Evolutionary conservation across 768 basidiomycete genomes (phyloP).

Genomic region (Scleroderma citrinum): DNA sequence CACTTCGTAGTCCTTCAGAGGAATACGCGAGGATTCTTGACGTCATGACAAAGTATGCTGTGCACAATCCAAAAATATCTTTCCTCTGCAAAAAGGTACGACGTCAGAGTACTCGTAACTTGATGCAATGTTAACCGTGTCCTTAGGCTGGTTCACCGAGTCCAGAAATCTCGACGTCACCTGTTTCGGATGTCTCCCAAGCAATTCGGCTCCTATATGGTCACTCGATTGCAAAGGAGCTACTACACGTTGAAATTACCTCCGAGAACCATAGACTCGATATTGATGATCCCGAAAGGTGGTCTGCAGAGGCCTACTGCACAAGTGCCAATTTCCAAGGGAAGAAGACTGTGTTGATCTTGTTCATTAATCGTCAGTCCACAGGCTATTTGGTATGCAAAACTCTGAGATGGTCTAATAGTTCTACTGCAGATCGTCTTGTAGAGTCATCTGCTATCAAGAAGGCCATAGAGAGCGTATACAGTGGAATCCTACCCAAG

Average conservation of each 20-base stretch:
- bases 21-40: constrained; percentile 91
- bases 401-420: not conserved
- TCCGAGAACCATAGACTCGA: constrained; percentile 27
- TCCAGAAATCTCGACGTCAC: constrained; percentile 80
- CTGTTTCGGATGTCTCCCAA: constrained; percentile 54
- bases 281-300: constrained; percentile 39
- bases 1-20: constrained; percentile 78
- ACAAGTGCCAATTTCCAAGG: constrained; percentile 87
- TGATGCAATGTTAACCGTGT: constrained; percentile 3
- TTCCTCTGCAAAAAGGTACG: constrained; percentile 89
- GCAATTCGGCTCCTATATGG: constrained; percentile 82
- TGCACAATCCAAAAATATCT: constrained; percentile 85
- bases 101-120: not conserved
- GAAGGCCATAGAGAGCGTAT: constrained; percentile 80
- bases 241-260: constrained; percentile 44
- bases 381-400: not conserved
- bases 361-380: constrained; percentile 91
- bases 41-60: constrained; percentile 87
- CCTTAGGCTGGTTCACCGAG: constrained; percentile 60
- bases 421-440: constrained; percentile 64
- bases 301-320: constrained; percentile 71
- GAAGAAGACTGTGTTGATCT: constrained; percentile 76
- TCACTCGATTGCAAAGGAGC: constrained; percentile 69
- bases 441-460: constrained; percentile 88
- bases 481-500: constrained; percentile 82